These are phyloP conservation scores for Cryptococcus wingfieldii DNA, from an alignment of 1,284 basidiomycete species.

Conservation along the genomic window DNA sequence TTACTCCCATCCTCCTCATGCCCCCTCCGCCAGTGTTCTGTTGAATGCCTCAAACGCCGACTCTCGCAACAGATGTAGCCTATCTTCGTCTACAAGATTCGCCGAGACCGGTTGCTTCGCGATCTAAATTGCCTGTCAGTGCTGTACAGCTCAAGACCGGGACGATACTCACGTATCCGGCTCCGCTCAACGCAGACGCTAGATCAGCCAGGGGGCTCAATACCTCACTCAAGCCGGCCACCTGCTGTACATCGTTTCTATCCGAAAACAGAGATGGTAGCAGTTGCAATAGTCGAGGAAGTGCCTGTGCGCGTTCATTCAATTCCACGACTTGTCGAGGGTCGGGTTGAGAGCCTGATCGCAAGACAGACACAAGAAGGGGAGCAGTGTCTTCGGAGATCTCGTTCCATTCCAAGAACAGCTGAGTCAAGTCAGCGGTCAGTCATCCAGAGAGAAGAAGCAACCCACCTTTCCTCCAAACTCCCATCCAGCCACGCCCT, in stretches of 20 bases:
- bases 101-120: slow-evolving; percentile 27
- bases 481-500: slow-evolving; percentile 67
- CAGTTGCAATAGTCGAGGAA: slow-evolving; percentile 65
- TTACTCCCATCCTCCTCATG: neutral
- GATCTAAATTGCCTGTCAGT: slow-evolving; percentile 17
- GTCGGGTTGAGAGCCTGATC: slow-evolving; percentile 21
- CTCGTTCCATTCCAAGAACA: slow-evolving; percentile 42
- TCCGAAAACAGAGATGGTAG: slow-evolving; percentile 61
- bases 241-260: slow-evolving; percentile 32
- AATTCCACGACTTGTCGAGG: slow-evolving; percentile 54
- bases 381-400: slow-evolving; percentile 25
- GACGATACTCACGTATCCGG: slow-evolving; percentile 22
- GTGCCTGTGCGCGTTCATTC: slow-evolving; percentile 57
- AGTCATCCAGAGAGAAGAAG: neutral
- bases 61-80: slow-evolving; percentile 41
- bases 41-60: slow-evolving; percentile 38
- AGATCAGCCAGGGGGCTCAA: slow-evolving; percentile 33
- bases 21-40: slow-evolving; percentile 8
- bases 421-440: slow-evolving; percentile 10
- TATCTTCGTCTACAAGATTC: slow-evolving; percentile 40
- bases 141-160: slow-evolving; percentile 1
- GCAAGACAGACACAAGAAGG: slow-evolving; percentile 28
- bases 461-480: slow-evolving; percentile 67
- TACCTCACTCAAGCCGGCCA: slow-evolving; percentile 40
- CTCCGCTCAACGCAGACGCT: slow-evolving; percentile 24